Evolutionary conservation across 169 alveolate genomes (phyloP).

Genomic region (Sarcocystis neurona): DNA sequence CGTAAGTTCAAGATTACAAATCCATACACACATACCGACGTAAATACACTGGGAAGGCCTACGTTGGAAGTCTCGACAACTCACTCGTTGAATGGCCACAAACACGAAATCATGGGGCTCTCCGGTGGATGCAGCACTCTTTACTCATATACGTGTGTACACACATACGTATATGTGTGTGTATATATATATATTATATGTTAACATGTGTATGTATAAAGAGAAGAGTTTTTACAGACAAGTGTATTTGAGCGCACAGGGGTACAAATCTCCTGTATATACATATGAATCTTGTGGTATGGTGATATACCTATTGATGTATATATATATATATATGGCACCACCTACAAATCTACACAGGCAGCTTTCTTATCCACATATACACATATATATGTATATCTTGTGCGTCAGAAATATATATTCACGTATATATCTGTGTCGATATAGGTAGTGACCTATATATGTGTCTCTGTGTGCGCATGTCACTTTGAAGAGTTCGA

Average conservation of each 20-base stretch:
- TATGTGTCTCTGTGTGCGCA: not conserved
- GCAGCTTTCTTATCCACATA: not conserved
- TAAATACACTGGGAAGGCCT: not conserved
- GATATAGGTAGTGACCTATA: no score
- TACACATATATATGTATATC: not conserved
- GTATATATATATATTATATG: no score
- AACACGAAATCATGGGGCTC: no score
- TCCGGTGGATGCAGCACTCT: no score
- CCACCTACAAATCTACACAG: no score
- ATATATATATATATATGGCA: no score
- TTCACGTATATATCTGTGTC: not conserved
- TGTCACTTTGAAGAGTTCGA: no score
- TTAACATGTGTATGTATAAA: not conserved
- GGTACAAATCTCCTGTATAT: not conserved
- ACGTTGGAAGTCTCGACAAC: no score
- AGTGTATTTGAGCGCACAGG: not conserved
- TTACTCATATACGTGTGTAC: no score
- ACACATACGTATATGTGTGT: no score
- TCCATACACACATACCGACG: not conserved
- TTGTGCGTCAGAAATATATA: not conserved
- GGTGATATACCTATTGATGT: not conserved
- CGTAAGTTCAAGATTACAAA: not conserved
- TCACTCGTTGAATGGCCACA: no score
- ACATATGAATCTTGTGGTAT: not conserved
- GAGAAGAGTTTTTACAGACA: not conserved